Percentiles rank a stretch among this genome's conserved stretches.
These are phyloP conservation scores for Pleurotus tuber-regium DNA, from an alignment of 768 basidiomycete species.

Conservation along the genomic window DNA sequence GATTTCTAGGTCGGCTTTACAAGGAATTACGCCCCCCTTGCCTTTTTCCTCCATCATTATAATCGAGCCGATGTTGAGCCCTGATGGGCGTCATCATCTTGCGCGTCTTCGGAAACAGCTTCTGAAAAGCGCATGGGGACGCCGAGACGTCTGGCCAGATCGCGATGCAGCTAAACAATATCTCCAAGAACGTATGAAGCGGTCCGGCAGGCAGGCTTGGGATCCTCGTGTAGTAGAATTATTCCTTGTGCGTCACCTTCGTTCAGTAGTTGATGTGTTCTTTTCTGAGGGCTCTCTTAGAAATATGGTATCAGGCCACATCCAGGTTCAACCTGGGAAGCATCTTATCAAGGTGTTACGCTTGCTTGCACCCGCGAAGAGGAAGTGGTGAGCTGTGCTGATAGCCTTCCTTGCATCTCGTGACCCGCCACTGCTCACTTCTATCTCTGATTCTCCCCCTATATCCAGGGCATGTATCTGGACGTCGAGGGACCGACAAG, in stretches of 20 bases:
- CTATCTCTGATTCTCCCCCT: background rate
- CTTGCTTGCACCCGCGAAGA: constrained; percentile 61
- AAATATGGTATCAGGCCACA: constrained; percentile 43
- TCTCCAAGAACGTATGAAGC: constrained; percentile 28
- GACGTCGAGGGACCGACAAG: constrained; percentile 53
- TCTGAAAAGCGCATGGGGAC: constrained; percentile 44
- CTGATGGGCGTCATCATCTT: constrained; percentile 43
- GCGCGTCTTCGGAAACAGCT: constrained; percentile 37
- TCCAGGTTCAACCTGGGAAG: constrained; percentile 26
- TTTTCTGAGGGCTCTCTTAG: constrained; percentile 24
- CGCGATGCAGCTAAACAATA: constrained; percentile 35
- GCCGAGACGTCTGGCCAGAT: constrained; percentile 51
- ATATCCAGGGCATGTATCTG: constrained; percentile 56
- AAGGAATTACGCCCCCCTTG: constrained; percentile 41
- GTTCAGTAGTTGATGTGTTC: background rate
- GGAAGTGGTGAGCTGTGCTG: constrained; percentile 47
- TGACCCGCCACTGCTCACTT: background rate
- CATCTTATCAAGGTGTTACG: constrained; percentile 39
- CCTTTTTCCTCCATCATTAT: constrained; percentile 53
- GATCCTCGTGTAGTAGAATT: constrained; percentile 47
- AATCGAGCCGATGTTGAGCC: constrained; percentile 63
- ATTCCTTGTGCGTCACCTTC: constrained; percentile 45
- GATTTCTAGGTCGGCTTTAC: constrained; percentile 48
- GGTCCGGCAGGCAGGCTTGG: constrained; percentile 42
- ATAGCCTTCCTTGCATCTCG: constrained; percentile 1